Conservation (phyloP, 345 rosid species). For the Citrus hindsii region DNA sequence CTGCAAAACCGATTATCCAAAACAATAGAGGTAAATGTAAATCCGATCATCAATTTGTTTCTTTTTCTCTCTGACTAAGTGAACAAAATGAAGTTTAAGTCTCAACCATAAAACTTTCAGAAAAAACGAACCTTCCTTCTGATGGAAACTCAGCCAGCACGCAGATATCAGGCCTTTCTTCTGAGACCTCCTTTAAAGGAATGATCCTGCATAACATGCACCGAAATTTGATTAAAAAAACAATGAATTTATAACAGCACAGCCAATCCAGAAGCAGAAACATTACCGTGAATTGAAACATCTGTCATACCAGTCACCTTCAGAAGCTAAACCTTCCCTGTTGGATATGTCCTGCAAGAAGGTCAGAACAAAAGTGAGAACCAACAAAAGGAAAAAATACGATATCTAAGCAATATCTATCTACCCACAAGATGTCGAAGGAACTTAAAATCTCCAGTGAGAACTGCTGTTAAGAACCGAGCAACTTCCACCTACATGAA, state of each 20-base stretch:
- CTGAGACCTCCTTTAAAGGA: conserved; percentile 61
- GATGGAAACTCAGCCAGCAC: conserved; percentile 73
- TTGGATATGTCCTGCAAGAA: conserved; percentile 68
- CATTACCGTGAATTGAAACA: conserved; percentile 51
- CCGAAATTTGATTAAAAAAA: conserved; percentile 1
- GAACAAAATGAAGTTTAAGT: background rate
- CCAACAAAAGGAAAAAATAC: conserved; percentile 5
- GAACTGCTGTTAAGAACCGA: conserved; percentile 51
- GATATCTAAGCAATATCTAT: conserved; percentile 11
- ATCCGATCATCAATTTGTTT: background rate
- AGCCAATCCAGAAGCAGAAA: conserved; percentile 5
- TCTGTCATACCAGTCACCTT: conserved; percentile 52
- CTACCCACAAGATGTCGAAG: conserved; percentile 63
- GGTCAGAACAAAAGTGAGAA: conserved; percentile 17
- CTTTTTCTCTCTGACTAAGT: background rate
- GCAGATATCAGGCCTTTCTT: conserved; percentile 69
- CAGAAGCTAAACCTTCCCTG: conserved; percentile 66
- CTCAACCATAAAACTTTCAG: background rate
- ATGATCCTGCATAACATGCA: conserved; percentile 43
- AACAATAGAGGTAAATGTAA: conserved; percentile 8
- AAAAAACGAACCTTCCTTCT: conserved; percentile 53
- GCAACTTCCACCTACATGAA: conserved; percentile 60
- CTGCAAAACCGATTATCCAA: conserved; percentile 41
- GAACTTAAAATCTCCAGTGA: conserved; percentile 67
- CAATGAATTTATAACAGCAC: background rate